Conservation (phyloP, 257 asterid species). For the Nicotiana knightiana region DNA sequence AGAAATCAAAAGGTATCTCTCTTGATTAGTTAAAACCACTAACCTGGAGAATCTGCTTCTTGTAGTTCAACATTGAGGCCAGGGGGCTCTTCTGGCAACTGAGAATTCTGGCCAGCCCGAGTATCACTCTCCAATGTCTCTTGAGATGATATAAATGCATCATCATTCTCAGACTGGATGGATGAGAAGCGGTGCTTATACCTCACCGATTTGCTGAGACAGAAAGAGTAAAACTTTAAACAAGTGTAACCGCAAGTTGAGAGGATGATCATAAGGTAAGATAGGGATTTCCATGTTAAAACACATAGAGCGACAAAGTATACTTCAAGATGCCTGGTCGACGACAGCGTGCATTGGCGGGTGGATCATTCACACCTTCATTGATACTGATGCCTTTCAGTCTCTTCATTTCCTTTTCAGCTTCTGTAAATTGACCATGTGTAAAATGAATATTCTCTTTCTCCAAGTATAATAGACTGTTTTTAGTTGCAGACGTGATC, state of each 20-base stretch:
- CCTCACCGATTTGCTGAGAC: slow-evolving; percentile 46
- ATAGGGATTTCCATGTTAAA: background rate
- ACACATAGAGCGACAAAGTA: background rate
- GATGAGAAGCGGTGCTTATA: slow-evolving; percentile 50
- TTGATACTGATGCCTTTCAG: slow-evolving; percentile 43
- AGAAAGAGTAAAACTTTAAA: slow-evolving; percentile 4
- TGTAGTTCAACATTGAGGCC: slow-evolving; percentile 27
- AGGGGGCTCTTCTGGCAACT: slow-evolving; percentile 22
- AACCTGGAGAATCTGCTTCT: slow-evolving; percentile 53
- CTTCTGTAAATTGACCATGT: slow-evolving; percentile 38
- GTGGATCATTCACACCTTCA: slow-evolving; percentile 31
- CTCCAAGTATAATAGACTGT: background rate
- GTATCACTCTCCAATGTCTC: slow-evolving; percentile 31
- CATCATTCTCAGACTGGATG: slow-evolving; percentile 33
- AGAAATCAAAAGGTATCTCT: background rate
- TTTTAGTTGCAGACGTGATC: background rate
- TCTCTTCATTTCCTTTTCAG: slow-evolving; percentile 66
- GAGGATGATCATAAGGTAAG: background rate
- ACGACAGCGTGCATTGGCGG: slow-evolving; percentile 36
- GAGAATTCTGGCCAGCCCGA: slow-evolving; percentile 26
- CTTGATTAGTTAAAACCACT: slow-evolving; percentile 22
- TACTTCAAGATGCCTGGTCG: slow-evolving; percentile 81
- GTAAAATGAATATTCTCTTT: background rate
- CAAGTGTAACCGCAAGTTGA: background rate
- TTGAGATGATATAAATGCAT: slow-evolving; percentile 35